phyloP scores from a whole-genome alignment of 495 filamentous ascomycete genomes.

The Apodospora peruviana region DNA sequence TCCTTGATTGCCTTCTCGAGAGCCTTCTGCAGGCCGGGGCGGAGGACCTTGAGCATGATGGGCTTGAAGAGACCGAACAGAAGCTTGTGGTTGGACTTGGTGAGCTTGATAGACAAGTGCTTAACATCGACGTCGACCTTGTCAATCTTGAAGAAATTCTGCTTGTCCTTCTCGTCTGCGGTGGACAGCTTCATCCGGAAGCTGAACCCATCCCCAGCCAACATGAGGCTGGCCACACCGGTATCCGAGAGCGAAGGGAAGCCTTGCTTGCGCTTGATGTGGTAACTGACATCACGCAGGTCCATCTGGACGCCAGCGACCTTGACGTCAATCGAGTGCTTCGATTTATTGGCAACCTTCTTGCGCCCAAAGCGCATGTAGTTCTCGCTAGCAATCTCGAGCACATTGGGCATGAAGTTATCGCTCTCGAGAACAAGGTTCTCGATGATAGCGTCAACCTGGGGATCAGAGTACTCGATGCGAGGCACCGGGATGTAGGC shows the following conservation, averaged over 20 bases:
- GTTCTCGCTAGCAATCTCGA: slow-evolving; percentile 89
- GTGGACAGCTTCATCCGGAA: slow-evolving; percentile 90
- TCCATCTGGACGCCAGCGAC: slow-evolving; percentile 89
- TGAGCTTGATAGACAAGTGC: slow-evolving; percentile 82
- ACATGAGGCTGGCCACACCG: slow-evolving; percentile 84
- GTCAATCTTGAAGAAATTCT: slow-evolving; percentile 91
- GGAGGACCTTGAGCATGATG: slow-evolving; percentile 73
- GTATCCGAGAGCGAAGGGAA: slow-evolving; percentile 87
- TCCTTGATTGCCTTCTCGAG: slow-evolving; percentile 84
- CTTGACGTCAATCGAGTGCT: slow-evolving; percentile 77
- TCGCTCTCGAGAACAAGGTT: slow-evolving; percentile 94
- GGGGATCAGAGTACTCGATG: slow-evolving; percentile 84
- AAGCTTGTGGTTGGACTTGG: slow-evolving; percentile 90
- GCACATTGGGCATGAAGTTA: slow-evolving; percentile 92
- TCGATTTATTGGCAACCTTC: slow-evolving; percentile 62
- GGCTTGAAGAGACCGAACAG: slow-evolving; percentile 88
- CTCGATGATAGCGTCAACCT: slow-evolving; percentile 84
- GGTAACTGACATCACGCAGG: slow-evolving; percentile 84
- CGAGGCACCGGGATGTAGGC: slow-evolving; percentile 91
- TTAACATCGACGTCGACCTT: slow-evolving; percentile 79
- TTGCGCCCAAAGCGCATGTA: slow-evolving; percentile 95
- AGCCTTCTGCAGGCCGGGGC: slow-evolving; percentile 78
- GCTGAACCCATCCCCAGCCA: slow-evolving; percentile 80
- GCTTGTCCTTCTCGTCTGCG: slow-evolving; percentile 66
- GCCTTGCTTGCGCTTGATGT: slow-evolving; percentile 91